Conservation (phyloP, 495 filamentous ascomycete genomes). For the Xylaria cubensis region DNA sequence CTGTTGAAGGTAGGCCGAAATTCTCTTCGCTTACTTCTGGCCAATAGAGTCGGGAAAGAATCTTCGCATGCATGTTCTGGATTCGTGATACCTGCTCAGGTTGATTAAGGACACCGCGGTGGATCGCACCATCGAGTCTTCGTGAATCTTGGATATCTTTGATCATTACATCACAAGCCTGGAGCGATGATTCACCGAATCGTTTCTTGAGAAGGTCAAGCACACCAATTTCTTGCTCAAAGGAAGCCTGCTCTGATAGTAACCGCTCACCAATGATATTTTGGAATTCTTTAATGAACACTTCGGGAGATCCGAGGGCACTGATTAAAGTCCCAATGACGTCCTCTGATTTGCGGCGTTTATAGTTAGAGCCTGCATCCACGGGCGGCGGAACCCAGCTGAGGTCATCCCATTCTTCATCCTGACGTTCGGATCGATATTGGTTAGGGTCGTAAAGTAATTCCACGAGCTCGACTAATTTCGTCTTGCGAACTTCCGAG, state of each 20-base stretch:
- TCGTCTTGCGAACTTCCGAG: conserved; percentile 46
- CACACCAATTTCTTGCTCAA: conserved; percentile 76
- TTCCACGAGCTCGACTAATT: conserved; percentile 74
- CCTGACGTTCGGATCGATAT: conserved; percentile 50
- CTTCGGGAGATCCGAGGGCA: conserved; percentile 82
- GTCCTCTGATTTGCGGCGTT: conserved; percentile 84
- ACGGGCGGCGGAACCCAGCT: conserved; percentile 90
- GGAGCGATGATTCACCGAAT: conserved; percentile 83
- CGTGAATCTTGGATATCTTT: conserved; percentile 89
- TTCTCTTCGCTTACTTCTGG: conserved; percentile 78
- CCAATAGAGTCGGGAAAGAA: conserved; percentile 95
- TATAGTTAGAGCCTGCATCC: conserved; percentile 91
- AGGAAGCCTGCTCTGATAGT: conserved; percentile 71
- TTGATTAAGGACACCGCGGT: conserved; percentile 46
- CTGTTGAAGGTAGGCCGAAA: conserved; percentile 72
- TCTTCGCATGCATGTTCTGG: conserved; percentile 70
- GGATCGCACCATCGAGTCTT: conserved; percentile 70
- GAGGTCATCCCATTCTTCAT: conserved; percentile 83
- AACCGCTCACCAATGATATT: conserved; percentile 82
- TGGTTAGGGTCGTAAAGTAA: conserved; percentile 71
- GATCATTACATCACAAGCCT: conserved; percentile 96
- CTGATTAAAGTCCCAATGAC: conserved; percentile 91
- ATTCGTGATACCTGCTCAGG: conserved; percentile 43
- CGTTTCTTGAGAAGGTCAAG: conserved; percentile 87
- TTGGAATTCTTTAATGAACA: conserved; percentile 93